A percentile compares a stretch with the other conserved stretches of the same genome.
phyloP scores from a whole-genome alignment of 495 filamentous ascomycete species.

The Cercophora newfieldiana region DNA sequence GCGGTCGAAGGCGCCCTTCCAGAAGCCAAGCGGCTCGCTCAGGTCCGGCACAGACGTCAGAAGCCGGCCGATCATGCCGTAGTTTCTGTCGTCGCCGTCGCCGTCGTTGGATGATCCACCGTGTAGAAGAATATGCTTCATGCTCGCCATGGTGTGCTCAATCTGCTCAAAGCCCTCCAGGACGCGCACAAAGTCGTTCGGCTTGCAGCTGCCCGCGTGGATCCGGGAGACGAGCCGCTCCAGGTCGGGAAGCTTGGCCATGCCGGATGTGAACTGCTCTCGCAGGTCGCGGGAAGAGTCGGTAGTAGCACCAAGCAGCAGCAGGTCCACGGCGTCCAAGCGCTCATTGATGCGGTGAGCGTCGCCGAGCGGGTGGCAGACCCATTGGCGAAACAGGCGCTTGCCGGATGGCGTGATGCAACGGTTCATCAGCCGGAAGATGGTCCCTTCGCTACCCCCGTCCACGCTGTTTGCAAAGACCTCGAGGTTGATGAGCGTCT shows the following conservation, averaged over 20 bases:
- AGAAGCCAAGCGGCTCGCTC: constrained; percentile 65
- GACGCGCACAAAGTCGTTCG: constrained; percentile 87
- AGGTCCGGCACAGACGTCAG: constrained; percentile 84
- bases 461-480: constrained; percentile 94
- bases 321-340: constrained; percentile 88
- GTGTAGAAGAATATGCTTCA: too few species aligned
- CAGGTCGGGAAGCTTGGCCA: constrained; percentile 92
- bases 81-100: constrained; percentile 62
- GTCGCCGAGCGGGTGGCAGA: constrained; percentile 92
- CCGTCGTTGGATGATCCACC: too few species aligned
- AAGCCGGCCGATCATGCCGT: constrained; percentile 84
- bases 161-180: constrained; percentile 98
- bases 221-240: constrained; percentile 93
- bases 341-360: constrained; percentile 84
- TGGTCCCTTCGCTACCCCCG: constrained; percentile 77
- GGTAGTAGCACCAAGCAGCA: too few species aligned
- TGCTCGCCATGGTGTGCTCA: constrained; percentile 72
- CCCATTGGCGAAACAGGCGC: constrained; percentile 94
- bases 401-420: constrained; percentile 98
- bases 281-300: constrained; percentile 77
- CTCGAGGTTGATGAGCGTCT: constrained; percentile 96
- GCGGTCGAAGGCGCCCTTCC: constrained; percentile 93
- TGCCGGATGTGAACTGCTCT: constrained; percentile 79
- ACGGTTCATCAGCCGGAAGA: constrained; percentile 87
- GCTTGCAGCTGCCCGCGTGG: constrained; percentile 83